Evolutionary conservation across 768 basidiomycete species (phyloP), one percentile per base, ranked within the genome.

Genomic region (Mycena polygramma): DNA sequence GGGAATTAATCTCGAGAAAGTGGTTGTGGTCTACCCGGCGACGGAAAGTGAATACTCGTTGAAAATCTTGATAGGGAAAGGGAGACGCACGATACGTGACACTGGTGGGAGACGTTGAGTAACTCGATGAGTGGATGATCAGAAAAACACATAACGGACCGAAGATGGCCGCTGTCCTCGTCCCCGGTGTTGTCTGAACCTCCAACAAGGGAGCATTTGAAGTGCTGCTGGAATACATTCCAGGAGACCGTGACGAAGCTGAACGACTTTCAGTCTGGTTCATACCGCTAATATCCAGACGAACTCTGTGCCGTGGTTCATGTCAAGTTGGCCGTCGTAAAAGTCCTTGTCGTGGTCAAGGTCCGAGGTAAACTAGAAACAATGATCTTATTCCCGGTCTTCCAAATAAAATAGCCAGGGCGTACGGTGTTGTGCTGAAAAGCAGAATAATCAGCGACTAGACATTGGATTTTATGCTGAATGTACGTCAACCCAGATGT

Each of bases 181-280:
- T 69, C 68, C 26, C 68, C 72, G 20, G 67, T 73, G 64, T 69
- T 69, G 68, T 73, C 72, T 4, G 68, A 69, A 15, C 65, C 64
- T 17, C 72, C 72, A 49, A 73, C 68, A 37, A 73, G 64, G 4
- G 72, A 73, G 59, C 68, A 69, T 37, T 73, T 69, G 59, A 55
- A 73, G 68, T 73, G 72, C 17, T 69, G 63, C 52, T 66, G 65
- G 72, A 73, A 73, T 2, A 73, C 57, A 45, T 73, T 73, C 72
- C 72, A 73, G 43, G 72, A 73, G 26, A 70, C 72, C 9, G 72
- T 73, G 4, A 73, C 72, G 35, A 69, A 73, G 55, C 66, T 71
- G n/a, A 6, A 26, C 14, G 35, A 57, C 39, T 2, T 43, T 66
- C 30, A 45, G 52, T 19, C 3, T 13, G 14, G 26, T 7, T 5